Conservation (phyloP, 2,329 filamentous ascomycete species). For the Coniochaeta sp. region DNA sequence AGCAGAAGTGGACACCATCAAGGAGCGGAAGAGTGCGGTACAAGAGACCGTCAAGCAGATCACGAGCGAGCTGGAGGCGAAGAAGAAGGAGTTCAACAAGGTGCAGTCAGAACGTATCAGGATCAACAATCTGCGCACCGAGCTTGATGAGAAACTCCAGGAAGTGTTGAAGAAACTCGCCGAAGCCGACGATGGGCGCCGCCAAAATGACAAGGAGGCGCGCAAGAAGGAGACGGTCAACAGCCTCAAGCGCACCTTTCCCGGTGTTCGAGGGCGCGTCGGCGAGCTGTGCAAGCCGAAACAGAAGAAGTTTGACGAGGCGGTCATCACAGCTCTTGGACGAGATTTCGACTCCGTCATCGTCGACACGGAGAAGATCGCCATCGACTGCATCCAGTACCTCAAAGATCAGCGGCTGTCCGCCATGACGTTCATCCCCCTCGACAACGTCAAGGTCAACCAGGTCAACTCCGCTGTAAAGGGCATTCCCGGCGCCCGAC, state of each 20-base stretch:
- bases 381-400: constrained; percentile 88
- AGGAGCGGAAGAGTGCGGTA: constrained; percentile 58
- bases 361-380: constrained; percentile 91
- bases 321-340: constrained; percentile 85
- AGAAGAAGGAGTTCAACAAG: constrained; percentile 86
- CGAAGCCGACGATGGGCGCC: constrained; percentile 76
- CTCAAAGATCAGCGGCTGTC: constrained; percentile 82
- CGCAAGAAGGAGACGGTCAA: constrained; percentile 76
- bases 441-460: constrained; percentile 96
- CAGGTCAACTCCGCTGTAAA: constrained; percentile 86
- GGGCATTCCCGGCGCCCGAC: constrained; percentile 74
- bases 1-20: constrained; percentile 60
- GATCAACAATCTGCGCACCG: constrained; percentile 73
- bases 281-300: constrained; percentile 92
- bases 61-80: constrained; percentile 71
- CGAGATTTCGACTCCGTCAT: constrained; percentile 91
- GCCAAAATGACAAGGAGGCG: constrained; percentile 76
- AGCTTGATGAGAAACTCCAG: constrained; percentile 86
- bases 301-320: constrained; percentile 93
- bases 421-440: constrained; percentile 88
- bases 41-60: constrained; percentile 59
- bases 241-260: constrained; percentile 82
- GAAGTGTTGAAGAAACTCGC: constrained; percentile 73
- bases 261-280: constrained; percentile 83
- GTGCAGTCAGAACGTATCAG: constrained; percentile 77